These are phyloP conservation scores for Cladophialophora bantiana DNA, from an alignment of 2,329 filamentous ascomycete genomes.

Conservation along the genomic window DNA sequence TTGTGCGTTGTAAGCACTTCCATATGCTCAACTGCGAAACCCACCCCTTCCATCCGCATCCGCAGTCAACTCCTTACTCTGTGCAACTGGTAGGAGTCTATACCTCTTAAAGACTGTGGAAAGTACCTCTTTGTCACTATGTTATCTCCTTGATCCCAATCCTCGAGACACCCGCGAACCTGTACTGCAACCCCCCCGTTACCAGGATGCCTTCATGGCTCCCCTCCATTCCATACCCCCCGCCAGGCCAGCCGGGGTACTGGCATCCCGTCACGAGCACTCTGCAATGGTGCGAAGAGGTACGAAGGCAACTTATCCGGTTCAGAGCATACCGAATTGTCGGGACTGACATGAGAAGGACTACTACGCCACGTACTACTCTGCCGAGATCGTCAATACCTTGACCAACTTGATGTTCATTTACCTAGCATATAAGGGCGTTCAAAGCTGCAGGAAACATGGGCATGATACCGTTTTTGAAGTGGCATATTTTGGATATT, in stretches of 20 bases:
- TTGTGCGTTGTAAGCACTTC: slow-evolving; percentile 14
- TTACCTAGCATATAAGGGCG: slow-evolving; percentile 76
- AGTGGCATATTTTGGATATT: slow-evolving; percentile 68
- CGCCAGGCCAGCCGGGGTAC: slow-evolving; percentile 62
- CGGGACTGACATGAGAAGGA: slow-evolving; percentile 58
- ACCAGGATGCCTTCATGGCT: slow-evolving; percentile 47
- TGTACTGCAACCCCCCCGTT: not conserved
- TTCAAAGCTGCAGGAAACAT: slow-evolving; percentile 74
- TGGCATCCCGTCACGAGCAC: slow-evolving; percentile 76
- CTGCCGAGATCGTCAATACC: slow-evolving; percentile 80
- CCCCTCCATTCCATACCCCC: slow-evolving; percentile 57
- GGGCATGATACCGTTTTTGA: slow-evolving; percentile 78
- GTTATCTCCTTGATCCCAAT: not conserved
- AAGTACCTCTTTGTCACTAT: slow-evolving; percentile 1
- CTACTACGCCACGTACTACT: slow-evolving; percentile 76
- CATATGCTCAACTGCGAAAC: slow-evolving; percentile 4
- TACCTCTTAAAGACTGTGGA: not conserved
- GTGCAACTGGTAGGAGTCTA: not conserved
- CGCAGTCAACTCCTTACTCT: slow-evolving; percentile 1
- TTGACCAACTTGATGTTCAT: slow-evolving; percentile 84
- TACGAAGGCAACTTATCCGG: slow-evolving; percentile 43
- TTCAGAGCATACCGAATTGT: not conserved
- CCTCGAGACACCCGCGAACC: not conserved
- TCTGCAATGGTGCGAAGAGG: slow-evolving; percentile 82
- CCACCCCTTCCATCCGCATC: slow-evolving; percentile 19